Evolutionary conservation across 306 rosid genomes (phyloP).

Genomic region (Prunus mira): DNA sequence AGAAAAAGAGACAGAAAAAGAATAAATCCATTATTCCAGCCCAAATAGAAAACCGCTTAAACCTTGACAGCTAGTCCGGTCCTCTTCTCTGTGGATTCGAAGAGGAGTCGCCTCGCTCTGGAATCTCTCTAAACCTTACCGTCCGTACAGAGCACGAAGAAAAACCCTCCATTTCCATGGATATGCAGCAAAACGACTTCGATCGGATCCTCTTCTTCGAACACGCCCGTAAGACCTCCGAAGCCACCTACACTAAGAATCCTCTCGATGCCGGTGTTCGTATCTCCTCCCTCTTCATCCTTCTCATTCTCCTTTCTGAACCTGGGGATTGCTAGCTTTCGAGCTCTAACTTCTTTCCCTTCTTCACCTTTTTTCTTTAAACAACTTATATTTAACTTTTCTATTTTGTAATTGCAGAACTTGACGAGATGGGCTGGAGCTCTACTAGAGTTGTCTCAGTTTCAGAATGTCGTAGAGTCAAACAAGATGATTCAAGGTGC

Average conservation of each 20-base stretch:
- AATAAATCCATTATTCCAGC: too few relatives aligned
- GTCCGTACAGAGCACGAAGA: neutral
- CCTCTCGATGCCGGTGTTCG: constrained; percentile 84
- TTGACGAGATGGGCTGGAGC: constrained; percentile 92
- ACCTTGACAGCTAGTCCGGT: neutral
- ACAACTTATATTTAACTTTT: neutral
- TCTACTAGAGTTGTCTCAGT: constrained; percentile 75
- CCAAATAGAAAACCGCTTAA: too few relatives aligned
- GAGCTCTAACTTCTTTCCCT: neutral
- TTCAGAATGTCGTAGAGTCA: constrained; percentile 58
- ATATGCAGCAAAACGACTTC: constrained; percentile 62
- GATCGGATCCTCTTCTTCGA: constrained; percentile 83
- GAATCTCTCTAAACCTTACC: neutral
- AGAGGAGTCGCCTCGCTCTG: neutral
- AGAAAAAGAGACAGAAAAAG: too few relatives aligned
- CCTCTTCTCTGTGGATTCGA: neutral
- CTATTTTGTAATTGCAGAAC: constrained; percentile 43
- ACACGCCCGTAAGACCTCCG: constrained; percentile 73
- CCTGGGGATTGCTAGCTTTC: neutral
- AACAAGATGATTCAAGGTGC: constrained; percentile 69
- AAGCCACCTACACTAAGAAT: constrained; percentile 46
- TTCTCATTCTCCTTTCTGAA: neutral
- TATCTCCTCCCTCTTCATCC: neutral
- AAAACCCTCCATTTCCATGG: constrained; percentile 36
- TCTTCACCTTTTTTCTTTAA: neutral